Conservation (phyloP, 352 stramenopile species). For the Plasmopara muralis region DNA sequence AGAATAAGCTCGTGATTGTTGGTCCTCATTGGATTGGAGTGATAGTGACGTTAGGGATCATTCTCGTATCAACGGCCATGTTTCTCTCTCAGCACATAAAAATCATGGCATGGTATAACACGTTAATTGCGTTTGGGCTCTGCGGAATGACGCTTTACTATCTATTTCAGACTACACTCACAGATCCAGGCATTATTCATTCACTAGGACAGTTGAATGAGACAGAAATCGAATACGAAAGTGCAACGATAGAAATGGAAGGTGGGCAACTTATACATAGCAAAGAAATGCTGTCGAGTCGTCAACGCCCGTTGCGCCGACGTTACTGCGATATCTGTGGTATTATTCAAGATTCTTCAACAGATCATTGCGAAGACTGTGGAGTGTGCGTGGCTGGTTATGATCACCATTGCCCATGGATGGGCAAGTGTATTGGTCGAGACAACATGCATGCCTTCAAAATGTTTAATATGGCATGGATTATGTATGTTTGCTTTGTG, state of each 20-base stretch:
- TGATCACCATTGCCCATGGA: constrained; percentile 92
- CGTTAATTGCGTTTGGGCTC: constrained; percentile 47
- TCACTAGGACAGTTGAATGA: constrained; percentile 10
- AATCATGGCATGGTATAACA: constrained; percentile 47
- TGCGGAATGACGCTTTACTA: constrained; percentile 58
- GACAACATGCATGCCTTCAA: constrained; percentile 89
- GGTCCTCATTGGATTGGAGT: constrained; percentile 80
- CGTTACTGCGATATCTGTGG: constrained; percentile 67
- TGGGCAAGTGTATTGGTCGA: constrained; percentile 91
- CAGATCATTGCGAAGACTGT: constrained; percentile 90
- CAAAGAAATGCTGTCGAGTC: constrained; percentile 5
- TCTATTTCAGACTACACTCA: constrained; percentile 65
- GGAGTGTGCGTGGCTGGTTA: constrained; percentile 87
- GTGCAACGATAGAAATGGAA: constrained; percentile 21
- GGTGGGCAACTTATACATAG: constrained; percentile 4
- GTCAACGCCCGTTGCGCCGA: constrained; percentile 12
- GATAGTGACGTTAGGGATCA: constrained; percentile 53
- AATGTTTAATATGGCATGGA: constrained; percentile 79
- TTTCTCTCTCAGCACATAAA: constrained; percentile 58
- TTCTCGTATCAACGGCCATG: constrained; percentile 48
- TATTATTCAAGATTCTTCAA: constrained; percentile 46
- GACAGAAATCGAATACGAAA: constrained; percentile 14
- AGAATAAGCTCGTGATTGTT: constrained; percentile 43
- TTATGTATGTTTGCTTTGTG: constrained; percentile 82
- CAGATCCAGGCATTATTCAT: constrained; percentile 62